A percentile compares a stretch with the other conserved stretches of the same genome.
Conservation (phyloP, 2,329 filamentous ascomycete species). For the Aspergillus sp. region DNA sequence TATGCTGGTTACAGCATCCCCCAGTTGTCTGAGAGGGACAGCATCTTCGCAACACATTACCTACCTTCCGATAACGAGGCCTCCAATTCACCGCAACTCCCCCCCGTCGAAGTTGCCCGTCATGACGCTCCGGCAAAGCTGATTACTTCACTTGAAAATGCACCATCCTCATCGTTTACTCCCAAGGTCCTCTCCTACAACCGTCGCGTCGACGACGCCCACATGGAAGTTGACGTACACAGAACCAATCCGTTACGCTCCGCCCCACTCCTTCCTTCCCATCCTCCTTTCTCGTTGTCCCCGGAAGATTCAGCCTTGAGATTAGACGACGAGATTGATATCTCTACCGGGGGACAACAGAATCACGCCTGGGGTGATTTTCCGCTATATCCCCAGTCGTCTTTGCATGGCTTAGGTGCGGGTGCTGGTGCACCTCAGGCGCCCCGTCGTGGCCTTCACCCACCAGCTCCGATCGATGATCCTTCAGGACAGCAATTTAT, state of each 20-base stretch:
- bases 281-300: conserved; percentile 24
- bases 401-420: conserved; percentile 26
- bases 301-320: conserved; percentile 27
- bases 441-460: conserved; percentile 26
- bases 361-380: conserved; percentile 18
- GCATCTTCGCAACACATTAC: conserved; percentile 65
- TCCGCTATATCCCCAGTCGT: conserved; percentile 21
- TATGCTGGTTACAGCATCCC: conserved; percentile 42
- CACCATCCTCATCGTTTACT: conserved; percentile 24
- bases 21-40: conserved; percentile 62
- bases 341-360: conserved; percentile 19
- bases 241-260: conserved; percentile 31
- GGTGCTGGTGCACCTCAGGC: conserved; percentile 20
- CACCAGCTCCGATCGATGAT: conserved; percentile 29
- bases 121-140: conserved; percentile 33
- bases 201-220: conserved; percentile 29
- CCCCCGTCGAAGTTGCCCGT: conserved; percentile 28
- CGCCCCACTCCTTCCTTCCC: conserved; percentile 26
- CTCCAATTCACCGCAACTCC: conserved; percentile 35
- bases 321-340: conserved; percentile 22
- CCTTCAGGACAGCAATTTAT: conserved; percentile 22
- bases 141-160: conserved; percentile 32
- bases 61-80: conserved; percentile 51
- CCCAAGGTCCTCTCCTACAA: conserved; percentile 30
- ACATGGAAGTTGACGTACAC: conserved; percentile 40